Base-by-base conservation (phyloP, 1,284 basidiomycete species). In the Meripilus lineatus region DNA sequence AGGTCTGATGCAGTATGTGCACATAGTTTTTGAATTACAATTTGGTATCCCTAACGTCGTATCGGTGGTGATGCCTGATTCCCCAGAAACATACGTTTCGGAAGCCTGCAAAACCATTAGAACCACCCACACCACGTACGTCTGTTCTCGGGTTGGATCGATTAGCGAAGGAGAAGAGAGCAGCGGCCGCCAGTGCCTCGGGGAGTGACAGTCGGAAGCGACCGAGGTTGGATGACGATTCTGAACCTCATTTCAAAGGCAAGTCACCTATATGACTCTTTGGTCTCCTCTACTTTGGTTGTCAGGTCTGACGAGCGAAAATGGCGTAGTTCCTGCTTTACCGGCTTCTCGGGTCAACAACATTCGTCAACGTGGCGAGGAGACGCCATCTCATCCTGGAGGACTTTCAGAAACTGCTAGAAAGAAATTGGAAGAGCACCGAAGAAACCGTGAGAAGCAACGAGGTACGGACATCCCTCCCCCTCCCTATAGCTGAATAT, bases 341-440 rank as follows among this genome's bases (percentile, higher is more conserved):
- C 88, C 87, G 45, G 69, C 73, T 44, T 65, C 74, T 14, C 74
- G 81, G 35, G 64, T 70, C 11, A 69, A 68, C 30, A 79, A 85
- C 54, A 63, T 75, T 2, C 78, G 93, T 10, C 81, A 89, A 48
- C 70, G 86, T 53, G 88, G 83, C 0, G 87, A 89, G 52, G 93
- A 95, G 53, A 97, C 93, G 0, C 93, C 93, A 0, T 94, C 93
- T n/a, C 89, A 94, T 60, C 85, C 89, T 1, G 86, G 89, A 38
- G 94, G 93, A 10, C 68, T 97, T 23, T 88, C 88, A 0, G 85
- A 91, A 21, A 66, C 70, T 1, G 91, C 85, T 7, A 72, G 82
- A 21, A 72, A 75, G 52, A 68, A 77, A 48, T 64, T 96, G 23
- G 91, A 93, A 44, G 92, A 93, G 48, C 68, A 88, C 55, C 74